Conservation (phyloP, 2,329 filamentous ascomycete genomes). For the Dactylellina parvicollis region DNA sequence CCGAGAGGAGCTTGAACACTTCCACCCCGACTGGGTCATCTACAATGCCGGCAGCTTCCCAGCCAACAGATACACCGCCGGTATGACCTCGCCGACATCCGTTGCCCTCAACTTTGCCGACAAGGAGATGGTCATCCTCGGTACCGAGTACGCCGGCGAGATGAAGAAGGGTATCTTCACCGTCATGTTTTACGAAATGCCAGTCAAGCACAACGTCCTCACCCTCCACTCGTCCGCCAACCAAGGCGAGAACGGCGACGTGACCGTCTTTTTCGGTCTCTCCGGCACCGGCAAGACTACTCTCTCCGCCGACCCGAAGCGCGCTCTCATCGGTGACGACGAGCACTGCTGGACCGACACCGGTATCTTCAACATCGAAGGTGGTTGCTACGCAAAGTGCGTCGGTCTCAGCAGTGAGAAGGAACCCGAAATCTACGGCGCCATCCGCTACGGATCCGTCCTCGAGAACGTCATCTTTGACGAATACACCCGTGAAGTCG, state of each 20-base stretch:
- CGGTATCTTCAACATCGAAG: conserved; percentile 99
- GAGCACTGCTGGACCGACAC: conserved; percentile 99
- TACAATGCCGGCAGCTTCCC: conserved; percentile 98
- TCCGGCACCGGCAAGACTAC: conserved; percentile 99
- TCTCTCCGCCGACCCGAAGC: conserved; percentile 94
- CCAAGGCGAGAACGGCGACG: conserved; percentile 91
- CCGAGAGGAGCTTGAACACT: conserved; percentile 90
- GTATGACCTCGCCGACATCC: conserved; percentile 98
- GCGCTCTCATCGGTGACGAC: conserved; percentile 94
- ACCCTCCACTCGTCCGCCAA: conserved; percentile 99
- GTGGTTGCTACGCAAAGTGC: conserved; percentile 98
- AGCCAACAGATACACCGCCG: conserved; percentile 95
- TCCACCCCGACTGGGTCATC: conserved; percentile 99
- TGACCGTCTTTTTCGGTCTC: conserved; percentile 98
- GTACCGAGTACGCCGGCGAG: conserved; percentile 97
- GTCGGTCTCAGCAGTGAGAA: conserved; percentile 97
- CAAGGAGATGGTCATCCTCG: conserved; percentile 99
- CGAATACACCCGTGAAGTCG: conserved; percentile 84
- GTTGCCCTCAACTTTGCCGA: conserved; percentile 99
- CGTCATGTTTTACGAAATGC: conserved; percentile 99
- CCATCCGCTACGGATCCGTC: conserved; percentile 95
- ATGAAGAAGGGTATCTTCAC: conserved; percentile 99
- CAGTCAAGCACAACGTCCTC: conserved; percentile 98
- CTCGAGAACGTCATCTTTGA: conserved; percentile 99
- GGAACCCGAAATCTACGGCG: conserved; percentile 96